Evolutionary conservation across 1,284 basidiomycete species (phyloP).

Genomic region (Earliella scabrosa): DNA sequence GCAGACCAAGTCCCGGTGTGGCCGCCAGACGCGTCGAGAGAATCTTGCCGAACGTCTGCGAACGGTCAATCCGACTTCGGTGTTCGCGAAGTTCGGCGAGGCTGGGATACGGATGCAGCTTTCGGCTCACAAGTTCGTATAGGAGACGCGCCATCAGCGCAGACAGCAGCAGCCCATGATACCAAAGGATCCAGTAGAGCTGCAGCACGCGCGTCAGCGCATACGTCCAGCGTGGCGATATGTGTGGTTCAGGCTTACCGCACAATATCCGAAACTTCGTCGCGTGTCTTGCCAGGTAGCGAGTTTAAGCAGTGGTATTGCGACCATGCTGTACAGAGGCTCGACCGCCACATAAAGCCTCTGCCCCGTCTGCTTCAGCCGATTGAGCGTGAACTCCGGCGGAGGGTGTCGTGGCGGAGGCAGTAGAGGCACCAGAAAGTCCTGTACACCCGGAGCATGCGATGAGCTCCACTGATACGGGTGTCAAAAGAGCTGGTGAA

Average conservation of each 20-base stretch:
- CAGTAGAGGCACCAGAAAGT: constrained; percentile 49
- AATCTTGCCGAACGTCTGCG: constrained; percentile 55
- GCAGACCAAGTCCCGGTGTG: constrained; percentile 49
- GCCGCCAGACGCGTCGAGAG: constrained; percentile 50
- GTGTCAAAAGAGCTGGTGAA: not conserved
- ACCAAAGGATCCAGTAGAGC: constrained; percentile 71
- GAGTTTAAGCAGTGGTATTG: constrained; percentile 43
- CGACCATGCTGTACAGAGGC: constrained; percentile 53
- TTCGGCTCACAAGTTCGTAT: constrained; percentile 52
- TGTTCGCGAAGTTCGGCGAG: constrained; percentile 55
- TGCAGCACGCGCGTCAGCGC: too few species aligned
- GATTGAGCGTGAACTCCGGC: constrained; percentile 56
- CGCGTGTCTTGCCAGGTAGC: constrained; percentile 59
- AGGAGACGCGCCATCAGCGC: constrained; percentile 51
- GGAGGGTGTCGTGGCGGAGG: constrained; percentile 42
- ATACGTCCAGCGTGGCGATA: too few species aligned
- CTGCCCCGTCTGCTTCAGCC: constrained; percentile 55
- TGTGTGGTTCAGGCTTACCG: constrained; percentile 47
- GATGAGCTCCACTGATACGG: not conserved
- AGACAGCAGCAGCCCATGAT: constrained; percentile 57
- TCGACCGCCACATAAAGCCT: constrained; percentile 57
- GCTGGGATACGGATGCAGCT: constrained; percentile 58
- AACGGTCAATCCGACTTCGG: constrained; percentile 49
- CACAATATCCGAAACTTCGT: constrained; percentile 53
- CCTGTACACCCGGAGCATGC: constrained; percentile 33